phyloP scores from a whole-genome alignment of 257 asterid species.

The Nicotiana sylvestris region DNA sequence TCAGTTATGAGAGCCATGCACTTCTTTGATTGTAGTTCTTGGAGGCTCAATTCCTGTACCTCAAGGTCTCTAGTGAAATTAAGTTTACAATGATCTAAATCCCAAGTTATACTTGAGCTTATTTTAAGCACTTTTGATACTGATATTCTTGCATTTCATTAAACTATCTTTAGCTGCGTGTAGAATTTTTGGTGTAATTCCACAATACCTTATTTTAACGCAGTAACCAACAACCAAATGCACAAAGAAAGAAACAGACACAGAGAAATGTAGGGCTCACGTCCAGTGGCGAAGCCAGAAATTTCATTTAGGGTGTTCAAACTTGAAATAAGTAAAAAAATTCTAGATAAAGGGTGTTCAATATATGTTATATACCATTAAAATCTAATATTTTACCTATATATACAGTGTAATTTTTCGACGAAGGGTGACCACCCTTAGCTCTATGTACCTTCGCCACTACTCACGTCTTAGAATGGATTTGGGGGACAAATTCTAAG shows the following conservation, averaged over 20 bases:
- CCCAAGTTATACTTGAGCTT: not conserved
- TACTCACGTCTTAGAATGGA: not conserved
- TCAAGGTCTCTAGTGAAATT: not conserved
- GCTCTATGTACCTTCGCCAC: no score
- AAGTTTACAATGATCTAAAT: not conserved
- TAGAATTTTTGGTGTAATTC: not conserved
- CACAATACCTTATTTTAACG: not conserved
- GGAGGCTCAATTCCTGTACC: not conserved
- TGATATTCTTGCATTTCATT: not conserved
- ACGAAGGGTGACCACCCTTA: no score
- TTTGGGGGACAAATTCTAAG: not conserved
- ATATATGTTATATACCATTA: no score
- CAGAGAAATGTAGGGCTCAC: not conserved
- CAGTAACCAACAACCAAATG: not conserved
- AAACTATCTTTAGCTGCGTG: not conserved
- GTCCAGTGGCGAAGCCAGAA: no score
- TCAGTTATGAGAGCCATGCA: not conserved
- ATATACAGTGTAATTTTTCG: no score
- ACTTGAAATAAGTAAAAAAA: no score
- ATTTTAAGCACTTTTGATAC: not conserved
- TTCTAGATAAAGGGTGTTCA: no score
- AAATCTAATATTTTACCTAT: no score
- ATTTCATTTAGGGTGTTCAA: no score
- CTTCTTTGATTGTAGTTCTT: slow-evolving; percentile 9
- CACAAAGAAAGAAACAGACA: not conserved